Evolutionary conservation across 305 asterid species (phyloP), one percentile per base, ranked within the genome.

Genomic region (Solanum hybrid): DNA sequence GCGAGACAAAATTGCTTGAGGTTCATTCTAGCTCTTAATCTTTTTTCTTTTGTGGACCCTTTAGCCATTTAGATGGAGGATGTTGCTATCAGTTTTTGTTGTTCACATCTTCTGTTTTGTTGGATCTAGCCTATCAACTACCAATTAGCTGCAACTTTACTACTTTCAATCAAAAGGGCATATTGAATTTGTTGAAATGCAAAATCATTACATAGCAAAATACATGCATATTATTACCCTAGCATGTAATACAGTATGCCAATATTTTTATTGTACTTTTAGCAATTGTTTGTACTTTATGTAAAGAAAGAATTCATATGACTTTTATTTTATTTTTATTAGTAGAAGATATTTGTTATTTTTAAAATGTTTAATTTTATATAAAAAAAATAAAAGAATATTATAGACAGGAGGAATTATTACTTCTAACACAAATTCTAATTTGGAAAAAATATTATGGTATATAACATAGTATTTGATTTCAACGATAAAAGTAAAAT

Each of bases 1-100:
- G 98, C 82, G 96, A 94, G 92, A 76, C 93, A 37, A 37, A 96
- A 93, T 92, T 97, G 93, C 95, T 94, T 35, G 97, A 95, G 97
- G 98, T 97, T 87, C 86, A 75, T 74, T 87, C 86, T 36, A 8
- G 37, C 33, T 78, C 57, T 29, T 40, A 51, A 42, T 39, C 79
- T 57, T 35, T 18, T 76, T 86, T 37, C 82, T 86, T 61, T 80
- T 31, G 57, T 83, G 24, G 26, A 16, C 35, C 29, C 77, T 20
- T 8, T n/a, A 76, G 28, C 42, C 42, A 18, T 74, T n/a, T 18
- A 76, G 83, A 76, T 77, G 83, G 83, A 77, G 46, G 83, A 20
- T 77, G 83, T 34, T 77, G 28, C 83, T 18, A 77, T 51, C 37
- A 71, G 82, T 11, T 78, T 24, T n/a, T 57, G 3, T 22, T 81